Base-by-base conservation (phyloP, 1,284 basidiomycete genomes). In the Polyporus tsugae region DNA sequence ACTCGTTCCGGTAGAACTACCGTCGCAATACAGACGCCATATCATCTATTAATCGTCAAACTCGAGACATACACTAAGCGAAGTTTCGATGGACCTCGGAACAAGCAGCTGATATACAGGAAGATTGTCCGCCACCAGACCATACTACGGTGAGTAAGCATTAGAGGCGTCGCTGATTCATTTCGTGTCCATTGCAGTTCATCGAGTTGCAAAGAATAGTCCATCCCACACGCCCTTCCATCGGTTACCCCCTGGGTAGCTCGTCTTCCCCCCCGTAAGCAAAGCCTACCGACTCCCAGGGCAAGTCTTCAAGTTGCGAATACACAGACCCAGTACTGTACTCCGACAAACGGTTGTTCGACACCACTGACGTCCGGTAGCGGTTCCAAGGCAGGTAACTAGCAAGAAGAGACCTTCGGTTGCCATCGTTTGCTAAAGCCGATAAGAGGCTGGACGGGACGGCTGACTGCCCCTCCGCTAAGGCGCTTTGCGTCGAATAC, bases 1-100 rank as follows among this genome's bases (percentile, higher is more conserved):
- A 86, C 74, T 85, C 87, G 61, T 75, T 89, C 74, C 84, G 84
- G 73, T 86, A 85, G 58, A 39, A 39, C 10, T 29, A 41, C 10
- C 19, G 6, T 22, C n/a, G 36, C 13, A n/a, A 39, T 39, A 60
- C 33, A n/a, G 33, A 55, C 55, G 6, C n/a, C 36, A 15, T 60
- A 22, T n/a, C 33, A 38, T 35, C 5, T 15, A 55, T 55, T 55
- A 19, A 33, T n/a, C 33, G 33, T 53, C 25, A 61, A 46, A 36
- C 25, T 13, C 49, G 39, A 36, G 59, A 35, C 59, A 25, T 44
- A 60, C 59, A 60, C 39, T 60, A 60, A 29, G 59, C 22, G 22
- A 41, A 29, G 42, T 9, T 60, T 29, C 39, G 11, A 53, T 19
- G 29, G 15, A 55, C 29, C 17, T 6, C 17, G 19, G 46, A 49